Percentiles rank a stretch among this genome's conserved stretches.
Evolutionary conservation across 2,329 filamentous ascomycete genomes (phyloP).

Genomic region (Thielaviopsis populi): DNA sequence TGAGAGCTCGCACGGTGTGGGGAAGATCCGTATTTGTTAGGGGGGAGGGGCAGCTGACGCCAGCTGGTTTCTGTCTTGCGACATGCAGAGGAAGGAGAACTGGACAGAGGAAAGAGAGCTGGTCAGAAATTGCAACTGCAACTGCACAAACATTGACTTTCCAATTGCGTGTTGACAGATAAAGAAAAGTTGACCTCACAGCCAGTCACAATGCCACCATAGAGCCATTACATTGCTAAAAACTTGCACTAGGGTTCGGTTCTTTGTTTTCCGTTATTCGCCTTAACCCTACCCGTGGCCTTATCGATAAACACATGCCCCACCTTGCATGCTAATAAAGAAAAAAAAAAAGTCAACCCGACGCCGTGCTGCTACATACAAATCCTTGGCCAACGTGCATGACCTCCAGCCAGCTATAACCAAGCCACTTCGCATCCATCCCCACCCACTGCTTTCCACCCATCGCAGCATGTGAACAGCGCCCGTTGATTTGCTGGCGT

Average conservation of each 20-base stretch:
- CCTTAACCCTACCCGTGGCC: background rate
- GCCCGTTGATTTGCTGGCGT: background rate
- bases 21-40: background rate
- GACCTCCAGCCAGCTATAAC: too few relatives aligned
- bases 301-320: slow-evolving; percentile 12
- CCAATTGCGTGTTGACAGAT: too few relatives aligned
- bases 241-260: too few relatives aligned
- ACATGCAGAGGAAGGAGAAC: background rate
- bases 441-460: background rate
- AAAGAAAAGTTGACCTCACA: too few relatives aligned
- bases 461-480: slow-evolving; percentile 11
- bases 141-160: too few relatives aligned
- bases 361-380: too few relatives aligned
- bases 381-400: background rate
- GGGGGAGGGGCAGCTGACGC: background rate
- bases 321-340: background rate
- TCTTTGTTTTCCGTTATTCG: background rate
- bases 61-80: background rate
- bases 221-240: too few relatives aligned
- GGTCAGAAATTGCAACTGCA: too few relatives aligned
- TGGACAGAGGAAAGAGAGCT: too few relatives aligned
- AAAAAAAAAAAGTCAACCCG: slow-evolving; percentile 1
- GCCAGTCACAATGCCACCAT: too few relatives aligned
- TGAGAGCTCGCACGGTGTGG: background rate
- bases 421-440: background rate